These are phyloP conservation scores for Anisodus acutangulus DNA, from an alignment of 257 asterid species.

Conservation along the genomic window DNA sequence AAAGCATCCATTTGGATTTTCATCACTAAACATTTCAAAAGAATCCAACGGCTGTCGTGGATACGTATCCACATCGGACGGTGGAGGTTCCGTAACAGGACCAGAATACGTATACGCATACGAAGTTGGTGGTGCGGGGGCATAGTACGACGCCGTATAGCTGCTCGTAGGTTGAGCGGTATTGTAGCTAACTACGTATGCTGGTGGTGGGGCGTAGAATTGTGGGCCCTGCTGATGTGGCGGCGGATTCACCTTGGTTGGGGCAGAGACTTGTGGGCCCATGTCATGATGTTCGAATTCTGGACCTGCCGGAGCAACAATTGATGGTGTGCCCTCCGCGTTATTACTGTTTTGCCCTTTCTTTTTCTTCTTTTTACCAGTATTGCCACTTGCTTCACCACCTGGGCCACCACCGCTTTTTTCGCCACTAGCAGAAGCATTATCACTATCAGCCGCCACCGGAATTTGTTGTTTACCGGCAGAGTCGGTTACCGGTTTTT, in stretches of 20 bases:
- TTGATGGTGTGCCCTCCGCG: constrained; percentile 28
- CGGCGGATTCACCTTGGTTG: constrained; percentile 36
- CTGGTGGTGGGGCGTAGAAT: constrained; percentile 43
- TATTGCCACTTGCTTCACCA: constrained; percentile 32
- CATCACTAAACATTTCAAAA: constrained; percentile 77
- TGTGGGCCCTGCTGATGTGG: constrained; percentile 48
- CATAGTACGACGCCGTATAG: constrained; percentile 59
- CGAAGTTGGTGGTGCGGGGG: constrained; percentile 54
- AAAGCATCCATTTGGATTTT: constrained; percentile 75
- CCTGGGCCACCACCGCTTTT: constrained; percentile 37
- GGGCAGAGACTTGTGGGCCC: constrained; percentile 35
- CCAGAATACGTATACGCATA: constrained; percentile 49
- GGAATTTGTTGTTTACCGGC: constrained; percentile 28
- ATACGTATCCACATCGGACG: constrained; percentile 44
- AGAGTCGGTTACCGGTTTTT: constrained; percentile 38
- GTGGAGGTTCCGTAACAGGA: constrained; percentile 41
- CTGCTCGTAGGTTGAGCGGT: constrained; percentile 56
- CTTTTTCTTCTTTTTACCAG: constrained; percentile 62
- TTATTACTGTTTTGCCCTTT: constrained; percentile 56
- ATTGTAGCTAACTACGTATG: constrained; percentile 63
- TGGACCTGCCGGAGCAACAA: constrained; percentile 35
- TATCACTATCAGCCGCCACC: constrained; percentile 36
- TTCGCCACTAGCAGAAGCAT: background rate
- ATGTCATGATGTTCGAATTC: constrained; percentile 39
- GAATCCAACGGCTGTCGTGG: constrained; percentile 72